Conservation (phyloP, 129 eudicot species). For the Artemisia argyi region DNA sequence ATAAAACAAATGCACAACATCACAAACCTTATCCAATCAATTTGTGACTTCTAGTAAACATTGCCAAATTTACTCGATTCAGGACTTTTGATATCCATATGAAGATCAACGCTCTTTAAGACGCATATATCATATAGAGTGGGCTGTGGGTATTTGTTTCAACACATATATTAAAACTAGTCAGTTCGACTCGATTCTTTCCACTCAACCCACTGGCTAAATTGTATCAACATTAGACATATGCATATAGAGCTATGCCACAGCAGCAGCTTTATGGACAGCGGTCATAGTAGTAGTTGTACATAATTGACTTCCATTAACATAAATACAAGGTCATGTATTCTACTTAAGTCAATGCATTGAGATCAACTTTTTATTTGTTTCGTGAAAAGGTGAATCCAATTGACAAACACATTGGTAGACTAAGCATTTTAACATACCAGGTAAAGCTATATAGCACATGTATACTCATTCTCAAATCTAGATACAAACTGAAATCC, state of each 20-base stretch:
- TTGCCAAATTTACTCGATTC: neutral
- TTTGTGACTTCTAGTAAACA: neutral
- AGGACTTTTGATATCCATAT: constrained; percentile 12
- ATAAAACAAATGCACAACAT: constrained; percentile 14
- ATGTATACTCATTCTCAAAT: too few relatives aligned
- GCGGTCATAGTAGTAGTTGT: neutral
- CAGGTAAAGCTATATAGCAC: too few relatives aligned
- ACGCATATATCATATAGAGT: too few relatives aligned
- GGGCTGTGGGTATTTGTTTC: neutral
- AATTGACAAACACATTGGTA: too few relatives aligned
- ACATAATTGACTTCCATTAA: neutral
- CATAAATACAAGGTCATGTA: neutral
- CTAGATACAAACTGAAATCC: too few relatives aligned
- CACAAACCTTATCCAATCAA: constrained; percentile 3
- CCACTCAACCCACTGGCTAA: neutral
- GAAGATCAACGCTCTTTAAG: neutral
- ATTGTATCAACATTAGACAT: neutral
- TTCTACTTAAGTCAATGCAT: constrained; percentile 1
- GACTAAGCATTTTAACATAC: too few relatives aligned
- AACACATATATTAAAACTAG: neutral
- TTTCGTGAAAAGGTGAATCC: too few relatives aligned
- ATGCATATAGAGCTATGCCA: neutral
- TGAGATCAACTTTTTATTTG: neutral
- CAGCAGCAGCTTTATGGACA: neutral
- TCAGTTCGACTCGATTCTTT: too few relatives aligned